Percentiles rank a stretch among this genome's conserved stretches.
Evolutionary conservation across 2,329 filamentous ascomycete species (phyloP).

Genomic region (Talaromyces sp.): DNA sequence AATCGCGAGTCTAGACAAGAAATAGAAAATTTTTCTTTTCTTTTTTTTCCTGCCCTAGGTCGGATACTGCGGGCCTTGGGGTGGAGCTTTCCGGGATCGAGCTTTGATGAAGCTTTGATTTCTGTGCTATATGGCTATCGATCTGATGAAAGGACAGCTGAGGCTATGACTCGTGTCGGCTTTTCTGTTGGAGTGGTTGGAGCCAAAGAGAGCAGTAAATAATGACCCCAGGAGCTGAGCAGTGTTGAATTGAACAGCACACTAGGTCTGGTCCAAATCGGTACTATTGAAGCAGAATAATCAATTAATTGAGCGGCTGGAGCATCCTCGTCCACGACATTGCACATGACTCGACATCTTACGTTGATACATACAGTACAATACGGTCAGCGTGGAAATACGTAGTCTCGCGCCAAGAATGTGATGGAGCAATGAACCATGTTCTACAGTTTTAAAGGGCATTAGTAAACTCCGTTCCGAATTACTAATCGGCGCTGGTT

Average conservation of each 20-base stretch:
- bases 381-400: not conserved
- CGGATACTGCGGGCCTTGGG: not conserved
- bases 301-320: not conserved
- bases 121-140: not conserved
- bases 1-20: not conserved
- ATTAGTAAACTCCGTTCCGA: not conserved
- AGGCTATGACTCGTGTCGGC: not conserved
- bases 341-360: constrained; percentile 1
- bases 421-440: not conserved
- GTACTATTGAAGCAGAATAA: not conserved
- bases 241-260: not conserved
- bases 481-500: not conserved
- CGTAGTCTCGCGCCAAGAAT: not conserved
- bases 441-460: not conserved
- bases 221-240: not conserved
- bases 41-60: not conserved
- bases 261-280: not conserved
- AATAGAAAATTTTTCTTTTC: not conserved
- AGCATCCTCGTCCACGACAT: not conserved
- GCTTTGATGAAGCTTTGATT: constrained; percentile 3
- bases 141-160: not conserved
- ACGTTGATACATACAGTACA: not conserved
- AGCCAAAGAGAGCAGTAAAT: not conserved
- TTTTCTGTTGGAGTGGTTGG: not conserved
- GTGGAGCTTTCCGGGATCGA: not conserved